Evolutionary conservation across 2,329 filamentous ascomycete genomes (phyloP).

Genomic region (Calcarisporium arbuscula): DNA sequence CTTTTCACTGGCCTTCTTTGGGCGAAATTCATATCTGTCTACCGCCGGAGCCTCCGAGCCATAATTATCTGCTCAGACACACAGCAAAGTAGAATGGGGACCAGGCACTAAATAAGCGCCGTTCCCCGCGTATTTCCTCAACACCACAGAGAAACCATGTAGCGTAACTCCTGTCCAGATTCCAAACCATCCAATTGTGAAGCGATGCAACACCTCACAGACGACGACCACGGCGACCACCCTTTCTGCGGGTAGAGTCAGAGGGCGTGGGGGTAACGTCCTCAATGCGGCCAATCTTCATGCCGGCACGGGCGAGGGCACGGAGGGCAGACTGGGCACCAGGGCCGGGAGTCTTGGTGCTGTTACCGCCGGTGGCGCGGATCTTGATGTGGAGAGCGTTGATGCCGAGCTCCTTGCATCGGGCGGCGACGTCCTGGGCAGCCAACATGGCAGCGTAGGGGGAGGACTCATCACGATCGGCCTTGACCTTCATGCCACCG

Average conservation of each 20-base stretch:
- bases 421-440: constrained; percentile 92
- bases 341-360: constrained; percentile 99
- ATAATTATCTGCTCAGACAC: constrained; percentile 19
- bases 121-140: constrained; percentile 70
- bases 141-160: constrained; percentile 52
- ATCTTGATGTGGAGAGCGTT: constrained; percentile 99
- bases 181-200: constrained; percentile 19
- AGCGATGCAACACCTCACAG: constrained; percentile 55
- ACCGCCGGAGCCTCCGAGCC: constrained; percentile 23
- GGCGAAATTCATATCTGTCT: constrained; percentile 38
- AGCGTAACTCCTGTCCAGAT: constrained; percentile 31
- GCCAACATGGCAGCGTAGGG: constrained; percentile 99
- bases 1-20: constrained; percentile 36
- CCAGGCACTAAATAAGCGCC: constrained; percentile 55
- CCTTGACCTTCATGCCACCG: constrained; percentile 99
- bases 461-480: constrained; percentile 98
- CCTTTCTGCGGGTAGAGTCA: constrained; percentile 99
- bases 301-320: constrained; percentile 96
- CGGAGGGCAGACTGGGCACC: constrained; percentile 99
- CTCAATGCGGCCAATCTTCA: constrained; percentile 99
- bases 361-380: constrained; percentile 98
- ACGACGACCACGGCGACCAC: constrained; percentile 99
- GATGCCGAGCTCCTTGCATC: constrained; percentile 66
- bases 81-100: constrained; percentile 51
- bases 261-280: constrained; percentile 98